Evolutionary conservation across 169 alveolate species (phyloP).

Genomic region (Cryptosporidium ryanae): DNA sequence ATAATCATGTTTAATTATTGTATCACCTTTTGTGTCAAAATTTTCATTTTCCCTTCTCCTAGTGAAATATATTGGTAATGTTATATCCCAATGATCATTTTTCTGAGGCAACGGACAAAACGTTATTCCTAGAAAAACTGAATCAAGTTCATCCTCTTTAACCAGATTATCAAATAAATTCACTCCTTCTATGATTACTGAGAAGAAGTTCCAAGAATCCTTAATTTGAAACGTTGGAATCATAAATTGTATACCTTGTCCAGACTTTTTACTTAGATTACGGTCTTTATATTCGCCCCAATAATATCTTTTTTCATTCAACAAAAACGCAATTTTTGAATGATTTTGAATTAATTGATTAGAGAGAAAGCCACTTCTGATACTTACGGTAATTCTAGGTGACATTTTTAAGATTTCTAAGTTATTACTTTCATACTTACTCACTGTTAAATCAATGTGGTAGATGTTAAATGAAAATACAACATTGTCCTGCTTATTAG

Average conservation of each 20-base stretch:
- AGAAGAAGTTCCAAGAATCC: conserved; percentile 6
- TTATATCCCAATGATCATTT: conserved; percentile 31
- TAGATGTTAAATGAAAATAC: conserved; percentile 6
- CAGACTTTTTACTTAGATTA: not conserved
- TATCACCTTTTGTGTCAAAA: not conserved
- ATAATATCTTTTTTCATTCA: not conserved
- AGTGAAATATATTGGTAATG: conserved; percentile 45
- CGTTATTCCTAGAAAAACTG: conserved; percentile 22
- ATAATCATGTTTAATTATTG: not conserved
- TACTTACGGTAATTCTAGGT: conserved; percentile 25
- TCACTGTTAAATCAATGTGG: conserved; percentile 15
- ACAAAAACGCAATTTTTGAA: conserved; percentile 16
- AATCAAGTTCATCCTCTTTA: not conserved
- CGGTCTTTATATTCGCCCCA: not conserved
- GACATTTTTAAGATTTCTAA: not conserved
- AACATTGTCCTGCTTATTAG: not conserved
- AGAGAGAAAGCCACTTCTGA: conserved; percentile 19
- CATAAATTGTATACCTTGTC: conserved; percentile 5
- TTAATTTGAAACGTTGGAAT: conserved; percentile 3
- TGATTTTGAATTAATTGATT: not conserved
- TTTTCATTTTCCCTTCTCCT: not conserved
- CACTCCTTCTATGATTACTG: conserved; percentile 22
- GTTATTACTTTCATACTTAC: not conserved
- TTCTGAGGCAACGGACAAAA: conserved; percentile 55
- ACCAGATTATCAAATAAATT: not conserved